A percentile compares a stretch with the other conserved stretches of the same genome.
These are phyloP conservation scores for Penicillium sp. DNA, from an alignment of 2,329 filamentous ascomycete species.

Conservation along the genomic window DNA sequence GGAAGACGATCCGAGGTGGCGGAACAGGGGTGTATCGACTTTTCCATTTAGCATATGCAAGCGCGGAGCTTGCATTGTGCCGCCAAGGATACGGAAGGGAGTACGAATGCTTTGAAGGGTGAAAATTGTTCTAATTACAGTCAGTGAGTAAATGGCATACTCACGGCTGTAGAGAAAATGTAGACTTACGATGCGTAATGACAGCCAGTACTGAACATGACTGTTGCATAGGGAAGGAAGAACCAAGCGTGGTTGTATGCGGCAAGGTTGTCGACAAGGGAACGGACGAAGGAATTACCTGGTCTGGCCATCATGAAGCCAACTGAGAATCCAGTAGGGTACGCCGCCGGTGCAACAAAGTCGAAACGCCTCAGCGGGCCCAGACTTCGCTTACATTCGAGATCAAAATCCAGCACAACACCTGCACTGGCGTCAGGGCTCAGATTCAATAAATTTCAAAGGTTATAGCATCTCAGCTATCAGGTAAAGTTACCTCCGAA, in stretches of 20 bases:
- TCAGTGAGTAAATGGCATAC: background rate
- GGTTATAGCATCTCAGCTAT: background rate
- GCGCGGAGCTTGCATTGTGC: constrained; percentile 22
- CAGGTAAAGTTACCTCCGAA: constrained; percentile 17
- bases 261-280: constrained; percentile 31
- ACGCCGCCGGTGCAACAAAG: constrained; percentile 40
- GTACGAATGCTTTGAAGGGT: constrained; percentile 30
- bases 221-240: constrained; percentile 37
- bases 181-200: constrained; percentile 38
- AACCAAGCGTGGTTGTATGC: constrained; percentile 39
- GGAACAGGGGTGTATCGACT: constrained; percentile 39
- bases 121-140: constrained; percentile 32
- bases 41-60: constrained; percentile 39
- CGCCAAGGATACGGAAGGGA: constrained; percentile 35
- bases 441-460: background rate
- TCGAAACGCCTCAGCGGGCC: constrained; percentile 39
- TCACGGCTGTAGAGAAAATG: background rate
- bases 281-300: constrained; percentile 31
- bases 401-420: constrained; percentile 33
- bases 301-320: constrained; percentile 41
- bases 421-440: constrained; percentile 12
- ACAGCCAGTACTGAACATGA: constrained; percentile 45
- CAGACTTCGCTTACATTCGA: constrained; percentile 37
- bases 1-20: constrained; percentile 41
- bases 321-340: constrained; percentile 40